Conservation (phyloP, 176 grass and related monocot species). For the Carex kokanica region DNA sequence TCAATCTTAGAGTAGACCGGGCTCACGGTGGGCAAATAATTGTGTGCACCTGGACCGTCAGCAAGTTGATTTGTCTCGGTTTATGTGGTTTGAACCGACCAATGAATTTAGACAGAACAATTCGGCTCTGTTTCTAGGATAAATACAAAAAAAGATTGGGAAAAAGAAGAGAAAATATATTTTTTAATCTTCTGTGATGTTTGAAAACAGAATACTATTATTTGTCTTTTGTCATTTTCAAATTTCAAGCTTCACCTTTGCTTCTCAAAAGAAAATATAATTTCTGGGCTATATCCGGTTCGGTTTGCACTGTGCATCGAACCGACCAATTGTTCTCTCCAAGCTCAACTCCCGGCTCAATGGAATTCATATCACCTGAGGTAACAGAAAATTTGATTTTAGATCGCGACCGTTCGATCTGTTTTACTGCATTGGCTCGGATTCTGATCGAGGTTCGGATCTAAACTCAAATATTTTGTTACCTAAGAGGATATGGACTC, state of each 20-base stretch:
- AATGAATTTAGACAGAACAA: background rate
- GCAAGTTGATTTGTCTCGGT: background rate
- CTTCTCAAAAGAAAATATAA: background rate
- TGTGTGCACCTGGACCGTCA: background rate
- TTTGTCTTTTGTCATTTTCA: background rate
- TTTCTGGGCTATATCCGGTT: background rate
- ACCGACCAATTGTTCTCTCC: background rate
- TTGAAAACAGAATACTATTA: background rate
- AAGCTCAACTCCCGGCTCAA: too few species aligned
- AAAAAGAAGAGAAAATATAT: background rate
- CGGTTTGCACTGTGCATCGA: background rate
- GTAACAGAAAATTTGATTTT: too few species aligned
- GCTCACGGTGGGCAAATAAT: background rate
- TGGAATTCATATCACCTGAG: too few species aligned
- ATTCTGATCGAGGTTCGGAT: too few species aligned
- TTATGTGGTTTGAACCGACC: background rate
- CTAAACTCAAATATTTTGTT: too few species aligned
- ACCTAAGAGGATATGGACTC: too few species aligned
- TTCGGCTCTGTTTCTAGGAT: background rate
- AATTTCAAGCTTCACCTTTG: background rate
- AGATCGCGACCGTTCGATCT: too few species aligned
- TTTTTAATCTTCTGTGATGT: background rate
- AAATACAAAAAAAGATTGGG: too few species aligned
- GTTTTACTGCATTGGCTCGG: too few species aligned
- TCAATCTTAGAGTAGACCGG: background rate